Evolutionary conservation across 2,329 filamentous ascomycete genomes (phyloP).

Genomic region (Calonectria leucothoes): DNA sequence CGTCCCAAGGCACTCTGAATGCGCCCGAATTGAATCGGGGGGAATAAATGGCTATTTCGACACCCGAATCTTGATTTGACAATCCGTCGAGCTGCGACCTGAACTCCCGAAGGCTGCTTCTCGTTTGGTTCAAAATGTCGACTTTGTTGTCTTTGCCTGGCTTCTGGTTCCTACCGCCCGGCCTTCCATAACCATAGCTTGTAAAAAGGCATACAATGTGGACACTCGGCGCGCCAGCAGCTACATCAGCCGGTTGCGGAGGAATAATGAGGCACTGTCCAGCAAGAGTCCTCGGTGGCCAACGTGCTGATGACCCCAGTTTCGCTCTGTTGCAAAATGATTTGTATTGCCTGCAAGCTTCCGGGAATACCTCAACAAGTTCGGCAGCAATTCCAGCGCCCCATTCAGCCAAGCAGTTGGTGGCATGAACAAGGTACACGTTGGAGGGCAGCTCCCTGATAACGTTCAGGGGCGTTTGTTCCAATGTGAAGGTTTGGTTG

Average conservation of each 20-base stretch:
- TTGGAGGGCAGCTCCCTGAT: conserved; percentile 26
- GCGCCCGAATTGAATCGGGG: conserved; percentile 37
- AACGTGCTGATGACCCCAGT: conserved; percentile 11
- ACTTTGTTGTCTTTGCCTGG: conserved; percentile 23
- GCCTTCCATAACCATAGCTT: conserved; percentile 34
- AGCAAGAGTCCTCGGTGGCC: conserved; percentile 33
- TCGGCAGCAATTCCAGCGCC: conserved; percentile 44
- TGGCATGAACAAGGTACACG: conserved; percentile 44
- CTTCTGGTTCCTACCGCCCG: conserved; percentile 25
- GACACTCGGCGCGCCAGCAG: conserved; percentile 33
- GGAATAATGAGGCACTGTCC: conserved; percentile 45
- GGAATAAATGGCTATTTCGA: conserved; percentile 17
- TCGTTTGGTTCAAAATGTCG: conserved; percentile 32
- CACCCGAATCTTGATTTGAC: rapidly evolving
- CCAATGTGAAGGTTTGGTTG: conserved; percentile 16
- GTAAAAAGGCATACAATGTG: conserved; percentile 33
- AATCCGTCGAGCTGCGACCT: conserved; percentile 13
- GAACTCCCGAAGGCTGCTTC: conserved; percentile 23
- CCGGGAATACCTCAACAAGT: conserved; percentile 40
- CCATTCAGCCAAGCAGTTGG: conserved; percentile 47
- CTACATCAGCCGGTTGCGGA: conserved; percentile 36
- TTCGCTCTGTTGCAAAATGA: conserved; percentile 38
- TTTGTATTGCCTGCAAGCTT: conserved; percentile 39
- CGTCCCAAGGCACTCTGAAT: conserved; percentile 30
- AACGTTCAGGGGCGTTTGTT: conserved; percentile 26